Evolutionary conservation across 345 rosid genomes (phyloP), one percentile per base, ranked within the genome.

Genomic region (Salix koriyanagi): DNA sequence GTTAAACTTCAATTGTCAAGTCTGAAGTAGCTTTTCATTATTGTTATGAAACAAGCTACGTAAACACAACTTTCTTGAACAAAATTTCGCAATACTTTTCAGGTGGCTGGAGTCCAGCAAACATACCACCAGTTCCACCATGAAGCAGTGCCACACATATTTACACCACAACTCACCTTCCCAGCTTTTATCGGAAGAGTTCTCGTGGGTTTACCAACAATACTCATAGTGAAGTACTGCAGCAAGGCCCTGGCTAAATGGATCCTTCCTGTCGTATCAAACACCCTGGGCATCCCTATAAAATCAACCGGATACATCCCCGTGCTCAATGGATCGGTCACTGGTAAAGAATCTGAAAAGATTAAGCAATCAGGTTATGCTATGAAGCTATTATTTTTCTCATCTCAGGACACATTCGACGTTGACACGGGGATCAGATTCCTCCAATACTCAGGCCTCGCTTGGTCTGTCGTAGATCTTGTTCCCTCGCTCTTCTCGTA

Each of bases 381-480:
- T 71, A 90, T 83, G 15, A 94, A 87, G 79, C 69, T 90, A 16
- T 84, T 85, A 46, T 84, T 82, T 36, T 80, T 88, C 73, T 81
- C 85, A 28, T 42, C 71, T 37, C 91, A 85, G 71, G 85, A 84
- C 64, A 75, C 84, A 1, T 95, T 91, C 25, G 92, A 93, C 67
- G 91, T 93, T 6, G 98, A 96, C 69, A 90, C 99, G 0, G 99
- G 98, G 23, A 90, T 92, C 42, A 86, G 94, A 77, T 96, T 92
- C 85, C 75, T 96, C 60, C 99, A 96, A 76, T 92, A 93, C 5
- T 90, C 96, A 21, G 98, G 99, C 36, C 98, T 96, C 56, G 98
- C 99, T 23, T 96, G 99, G 99, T 90, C 99, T 0, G 99, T 96
- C 46, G 99, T 93, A 1, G 97, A 95, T 74, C 90, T 93, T 32